phyloP scores from a whole-genome alignment of 305 asterid species.

The Fraxinus angustifolia region DNA sequence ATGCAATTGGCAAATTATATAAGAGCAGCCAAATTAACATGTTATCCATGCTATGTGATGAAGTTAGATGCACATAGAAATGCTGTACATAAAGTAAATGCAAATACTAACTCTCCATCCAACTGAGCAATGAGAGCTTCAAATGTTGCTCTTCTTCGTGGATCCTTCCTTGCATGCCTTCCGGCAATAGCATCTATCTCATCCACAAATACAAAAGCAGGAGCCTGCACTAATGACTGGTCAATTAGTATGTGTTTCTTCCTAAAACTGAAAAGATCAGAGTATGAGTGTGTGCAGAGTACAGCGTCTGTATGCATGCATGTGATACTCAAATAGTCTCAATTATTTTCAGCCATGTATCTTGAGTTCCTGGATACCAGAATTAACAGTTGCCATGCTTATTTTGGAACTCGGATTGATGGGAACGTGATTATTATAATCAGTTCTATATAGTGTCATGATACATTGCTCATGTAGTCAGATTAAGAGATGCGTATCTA shows the following conservation, averaged over 20 bases:
- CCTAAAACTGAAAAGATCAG: slow-evolving; percentile 11
- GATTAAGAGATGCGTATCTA: background rate
- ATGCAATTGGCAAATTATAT: background rate
- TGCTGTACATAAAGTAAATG: slow-evolving; percentile 2
- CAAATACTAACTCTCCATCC: slow-evolving; percentile 89
- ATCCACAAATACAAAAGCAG: slow-evolving; percentile 91
- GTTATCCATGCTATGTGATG: slow-evolving; percentile 19
- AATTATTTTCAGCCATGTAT: background rate
- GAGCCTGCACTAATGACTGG: slow-evolving; percentile 66
- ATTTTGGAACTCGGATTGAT: background rate
- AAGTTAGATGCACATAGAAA: slow-evolving; percentile 14
- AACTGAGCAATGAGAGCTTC: slow-evolving; percentile 91
- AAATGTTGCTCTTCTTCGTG: slow-evolving; percentile 79
- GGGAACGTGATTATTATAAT: background rate
- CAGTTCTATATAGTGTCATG: slow-evolving; percentile 11
- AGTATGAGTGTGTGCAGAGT: background rate
- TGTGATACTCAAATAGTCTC: background rate
- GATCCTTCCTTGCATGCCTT: slow-evolving; percentile 89
- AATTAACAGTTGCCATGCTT: background rate
- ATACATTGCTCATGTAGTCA: slow-evolving; percentile 1
- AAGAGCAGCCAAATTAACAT: slow-evolving; percentile 12
- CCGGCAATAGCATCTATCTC: slow-evolving; percentile 99
- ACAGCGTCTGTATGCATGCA: slow-evolving; percentile 1
- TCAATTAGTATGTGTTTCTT: slow-evolving; percentile 10
- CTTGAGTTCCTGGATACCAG: background rate